Conservation (phyloP, 2,329 filamentous ascomycete species). For the Paraphoma sp. region DNA sequence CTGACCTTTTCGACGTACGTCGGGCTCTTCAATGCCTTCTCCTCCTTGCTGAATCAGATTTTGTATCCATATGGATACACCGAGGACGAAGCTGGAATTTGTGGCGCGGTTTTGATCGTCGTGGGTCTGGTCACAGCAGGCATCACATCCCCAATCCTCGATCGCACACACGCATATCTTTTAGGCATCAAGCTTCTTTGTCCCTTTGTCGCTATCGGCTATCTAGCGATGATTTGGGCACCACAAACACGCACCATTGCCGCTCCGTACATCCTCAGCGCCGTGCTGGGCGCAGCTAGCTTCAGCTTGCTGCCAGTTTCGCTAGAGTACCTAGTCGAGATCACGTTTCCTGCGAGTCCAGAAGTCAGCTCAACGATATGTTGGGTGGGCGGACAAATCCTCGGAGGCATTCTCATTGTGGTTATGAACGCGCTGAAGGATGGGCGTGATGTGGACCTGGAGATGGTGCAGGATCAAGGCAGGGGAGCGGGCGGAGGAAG, state of each 20-base stretch:
- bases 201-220: constrained; percentile 74
- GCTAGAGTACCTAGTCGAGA: constrained; percentile 85
- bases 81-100: constrained; percentile 86
- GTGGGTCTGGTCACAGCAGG: constrained; percentile 82
- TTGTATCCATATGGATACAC: constrained; percentile 83
- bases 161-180: constrained; percentile 82
- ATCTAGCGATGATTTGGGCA: constrained; percentile 83
- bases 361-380: constrained; percentile 84
- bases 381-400: constrained; percentile 85
- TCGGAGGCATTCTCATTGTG: constrained; percentile 85
- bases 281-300: constrained; percentile 76
- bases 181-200: constrained; percentile 74
- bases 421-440: constrained; percentile 75
- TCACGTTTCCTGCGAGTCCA: constrained; percentile 85
- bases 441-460: constrained; percentile 32
- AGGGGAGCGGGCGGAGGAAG: constrained; percentile 26
- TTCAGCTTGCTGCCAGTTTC: constrained; percentile 85
- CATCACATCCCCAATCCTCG: constrained; percentile 79
- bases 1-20: constrained; percentile 85
- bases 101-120: constrained; percentile 86
- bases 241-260: constrained; percentile 66
- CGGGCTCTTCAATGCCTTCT: constrained; percentile 91
- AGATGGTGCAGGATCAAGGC: constrained; percentile 34
- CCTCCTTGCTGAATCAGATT: constrained; percentile 88
- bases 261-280: constrained; percentile 77